Base-by-base conservation (phyloP, 805 yeast genomes). In the Tetrapisispora phaffii region DNA sequence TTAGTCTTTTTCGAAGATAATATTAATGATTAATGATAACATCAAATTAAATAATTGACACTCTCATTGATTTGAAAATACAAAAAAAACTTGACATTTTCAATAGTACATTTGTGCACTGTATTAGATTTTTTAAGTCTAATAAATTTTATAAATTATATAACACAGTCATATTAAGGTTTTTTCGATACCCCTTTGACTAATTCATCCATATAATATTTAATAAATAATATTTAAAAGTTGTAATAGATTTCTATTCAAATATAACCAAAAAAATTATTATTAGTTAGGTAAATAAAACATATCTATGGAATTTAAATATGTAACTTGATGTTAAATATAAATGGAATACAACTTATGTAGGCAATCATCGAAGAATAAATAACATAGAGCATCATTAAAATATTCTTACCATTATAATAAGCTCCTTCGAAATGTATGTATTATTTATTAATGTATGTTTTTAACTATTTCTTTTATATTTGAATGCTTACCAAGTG, bases 401-500 rank as follows among this genome's bases (percentile, higher is more conserved):
- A n/a, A n/a, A n/a, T n/a, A n/a, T n/a, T n/a, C n/a, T n/a, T n/a
- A n/a, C n/a, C n/a, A n/a, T n/a, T n/a, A n/a, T n/a, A n/a, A n/a
- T n/a, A n/a, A n/a, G n/a, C n/a, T n/a, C 29, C 29, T 26, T 8
- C 29, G 12, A 26, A 26, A 32, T 31, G 13, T 16, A 38, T 19
- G 7, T 9, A 15, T 10, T 28, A 8, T n/a, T 19, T 38, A 28
- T 12, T 37, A 20, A n/a, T 22, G 24, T 10, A 17, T 34, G 21
- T 34, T 17, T 17, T 17, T 15, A 8, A 17, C 7, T 34, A 15
- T 34, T 22, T 13, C 23, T 15, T 22, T 21, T 15, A 36, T 36
- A 5, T 16, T 3, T 7, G 9, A 23, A 32, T 23, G 13, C 6
- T 34, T 46, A 62, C 66, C 66, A 62, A 1, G 66, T 62, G 41